These are phyloP conservation scores for Phytopythium oedochilum DNA, from an alignment of 352 stramenopile genomes.

Conservation along the genomic window DNA sequence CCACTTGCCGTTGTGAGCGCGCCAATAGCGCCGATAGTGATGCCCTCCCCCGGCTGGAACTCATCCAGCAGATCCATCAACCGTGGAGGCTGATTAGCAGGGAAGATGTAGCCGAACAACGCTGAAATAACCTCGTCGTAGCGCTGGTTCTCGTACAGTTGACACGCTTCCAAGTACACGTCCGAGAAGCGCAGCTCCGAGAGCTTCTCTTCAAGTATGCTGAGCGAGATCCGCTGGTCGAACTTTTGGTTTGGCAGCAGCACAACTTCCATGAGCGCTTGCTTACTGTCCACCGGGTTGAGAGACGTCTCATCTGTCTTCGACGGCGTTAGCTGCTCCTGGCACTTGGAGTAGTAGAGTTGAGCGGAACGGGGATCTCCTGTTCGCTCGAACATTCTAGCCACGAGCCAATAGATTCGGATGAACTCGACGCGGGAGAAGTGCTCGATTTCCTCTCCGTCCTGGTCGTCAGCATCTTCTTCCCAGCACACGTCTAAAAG, in stretches of 20 bases:
- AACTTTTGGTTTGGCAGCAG: constrained; percentile 41
- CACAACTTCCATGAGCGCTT: constrained; percentile 4
- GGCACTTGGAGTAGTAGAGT: constrained; percentile 54
- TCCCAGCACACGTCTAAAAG: constrained; percentile 40
- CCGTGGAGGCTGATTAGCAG: constrained; percentile 31
- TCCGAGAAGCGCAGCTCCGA: constrained; percentile 47
- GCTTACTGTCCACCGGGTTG: not conserved
- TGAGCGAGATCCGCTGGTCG: constrained; percentile 26
- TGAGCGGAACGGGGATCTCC: constrained; percentile 39
- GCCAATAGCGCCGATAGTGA: not conserved
- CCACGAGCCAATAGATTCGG: constrained; percentile 60
- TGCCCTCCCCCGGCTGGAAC: constrained; percentile 27
- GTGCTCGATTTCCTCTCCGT: not conserved
- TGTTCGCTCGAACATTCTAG: constrained; percentile 37
- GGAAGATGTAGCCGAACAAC: constrained; percentile 53
- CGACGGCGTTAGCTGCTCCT: constrained; percentile 18
- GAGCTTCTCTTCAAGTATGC: constrained; percentile 44
- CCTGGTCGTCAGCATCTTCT: constrained; percentile 12
- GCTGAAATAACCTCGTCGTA: constrained; percentile 36
- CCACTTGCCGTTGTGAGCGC: not conserved
- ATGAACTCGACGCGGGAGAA: constrained; percentile 12
- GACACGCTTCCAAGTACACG: constrained; percentile 43
- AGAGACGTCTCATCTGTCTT: not conserved
- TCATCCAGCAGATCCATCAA: constrained; percentile 54
- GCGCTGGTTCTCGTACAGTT: constrained; percentile 24